Evolutionary conservation across 306 rosid genomes (phyloP), one percentile per base, ranked within the genome.

Genomic region (Rosa persica): DNA sequence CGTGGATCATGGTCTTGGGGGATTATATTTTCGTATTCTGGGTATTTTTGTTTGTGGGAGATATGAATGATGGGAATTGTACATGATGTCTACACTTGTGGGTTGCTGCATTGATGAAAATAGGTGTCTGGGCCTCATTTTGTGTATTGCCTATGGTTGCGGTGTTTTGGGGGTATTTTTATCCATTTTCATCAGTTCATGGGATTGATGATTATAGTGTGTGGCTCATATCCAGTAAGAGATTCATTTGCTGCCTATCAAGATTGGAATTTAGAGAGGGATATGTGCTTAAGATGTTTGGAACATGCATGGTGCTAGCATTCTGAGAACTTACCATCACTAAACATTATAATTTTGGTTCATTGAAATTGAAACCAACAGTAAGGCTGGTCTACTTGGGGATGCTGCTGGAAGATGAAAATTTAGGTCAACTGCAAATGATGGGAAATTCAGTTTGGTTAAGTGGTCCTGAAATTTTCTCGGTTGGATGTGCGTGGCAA

Each of bases 1-100:
- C 86, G 85, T 87, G 91, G 90, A 84, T 87, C 85, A 84, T 84
- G 89, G 83, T 82, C 75, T 88, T 80, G 79, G 89, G 83, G 81
- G 75, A 81, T 72, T 81, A 49, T 68, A 52, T 79, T 81, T 82
- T 57, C 87, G 51, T 79, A 82, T 82, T 85, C 76, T 81, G 85
- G 86, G 85, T 86, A 80, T 76, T 74, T 84, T 73, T 46, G 84
- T 85, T 80, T 77, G 72, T 85, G 85, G 89, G 75, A 79, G 62
- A 40, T 72, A 58, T 40, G 46, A 81, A 65, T 79, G 74, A 82
- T 82, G 87, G 88, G 72, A 79, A 52, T 76, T 78, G 83, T 81
- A 70, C 88, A 60, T 85, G 83, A 87, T 86, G 81, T 83, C 43
- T 82, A 78, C 80, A 76, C 77, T 74, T 71, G 42, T 83, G 79